Evolutionary conservation across 163 green algal genomes (phyloP), one percentile per base, ranked within the genome.

Genomic region (Trebouxia gelatinosa): DNA sequence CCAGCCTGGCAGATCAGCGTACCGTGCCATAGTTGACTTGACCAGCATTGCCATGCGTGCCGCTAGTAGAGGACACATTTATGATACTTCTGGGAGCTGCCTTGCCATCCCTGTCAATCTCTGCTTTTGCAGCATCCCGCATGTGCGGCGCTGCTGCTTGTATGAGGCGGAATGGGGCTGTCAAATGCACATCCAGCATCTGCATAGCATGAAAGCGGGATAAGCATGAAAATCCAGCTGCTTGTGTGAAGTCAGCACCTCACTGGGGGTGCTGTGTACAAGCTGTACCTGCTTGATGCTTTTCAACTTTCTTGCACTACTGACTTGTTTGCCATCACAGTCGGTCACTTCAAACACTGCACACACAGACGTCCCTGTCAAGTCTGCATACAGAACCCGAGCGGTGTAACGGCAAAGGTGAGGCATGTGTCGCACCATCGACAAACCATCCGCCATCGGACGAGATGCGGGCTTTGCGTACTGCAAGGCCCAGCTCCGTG

Each of bases 391-490:
- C 11, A 66, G 6, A 66, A n/a, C 57, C 11, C 17, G 23, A 66
- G 11, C 11, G 13, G 35, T 58, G 6, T 16, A 48, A 21, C 66
- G 35, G 6, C 9, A 48, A n/a, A 28, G 40, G 17, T 19, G 51
- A 17, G 39, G 17, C 58, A 26, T 34, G 40, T 50, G 46, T 26
- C 91, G 62, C 82, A 98, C 91, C 95, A 83, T 99, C 95, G 13
- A 98, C 92, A 83, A 99, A 99, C 95, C 95, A 99, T 39, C 93
- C 94, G 3, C 93, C 92, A 59, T 99, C 96, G 1, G 86, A 95
- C 21, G 89, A 95, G 51, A 99, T 97, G 17, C 91, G 85, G 0
- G 94, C 93, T 23, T 84, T 88, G 35, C 85, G 88, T 13, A 99
- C 93, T 48, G 90, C 86, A 29, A 99, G 85, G 7, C 91, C 92